Base-by-base conservation (phyloP, 345 rosid genomes). In the Barbarea vulgaris region DNA sequence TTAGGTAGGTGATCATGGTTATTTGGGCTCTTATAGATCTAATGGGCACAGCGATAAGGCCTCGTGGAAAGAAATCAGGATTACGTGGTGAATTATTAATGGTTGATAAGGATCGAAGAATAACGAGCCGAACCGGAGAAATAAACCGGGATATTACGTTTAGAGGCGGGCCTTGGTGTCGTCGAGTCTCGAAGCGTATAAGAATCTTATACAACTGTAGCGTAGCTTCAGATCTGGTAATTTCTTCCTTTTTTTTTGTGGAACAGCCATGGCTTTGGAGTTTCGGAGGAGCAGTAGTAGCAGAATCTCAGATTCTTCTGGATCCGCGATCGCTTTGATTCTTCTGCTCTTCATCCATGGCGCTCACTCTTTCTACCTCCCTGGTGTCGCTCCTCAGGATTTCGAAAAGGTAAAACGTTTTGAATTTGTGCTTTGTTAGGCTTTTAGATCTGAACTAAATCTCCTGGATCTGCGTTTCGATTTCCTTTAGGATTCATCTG, bases 371-470 rank as follows among this genome's bases (percentile, higher is more conserved):
- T 94, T 94, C 87, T 94, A 94, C 82, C 98, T 94, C 74, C 98
- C 98, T 9, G 98, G 98, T 66, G 98, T 94, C 77, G 97, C 96
- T 50, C 98, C 98, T 62, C 84, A 86, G 83, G 97, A 94, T 84
- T 91, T 94, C 85, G 76, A 79, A 13, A 89, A 86, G 97, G 98
- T 91, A 48, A 25, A 28, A 62, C 55, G 37, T 53, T 25, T 30
- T 31, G 44, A 24, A 22, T 65, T 21, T 19, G 28, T 64, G 39
- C 76, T 77, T 12, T n/a, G n/a, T 14, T 72, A 28, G 11, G 57
- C 31, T 68, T 30, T 54, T 75, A 18, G 81, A 82, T 82, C 81
- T 79, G 65, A 57, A 61, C 64, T 64, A 39, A 47, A 57, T 60
- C 69, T 46, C 64, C 24, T 80, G 33, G 76, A 73, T 76, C 73